phyloP scores from a whole-genome alignment of 495 filamentous ascomycete genomes.

The Geoglossum glabrum region DNA sequence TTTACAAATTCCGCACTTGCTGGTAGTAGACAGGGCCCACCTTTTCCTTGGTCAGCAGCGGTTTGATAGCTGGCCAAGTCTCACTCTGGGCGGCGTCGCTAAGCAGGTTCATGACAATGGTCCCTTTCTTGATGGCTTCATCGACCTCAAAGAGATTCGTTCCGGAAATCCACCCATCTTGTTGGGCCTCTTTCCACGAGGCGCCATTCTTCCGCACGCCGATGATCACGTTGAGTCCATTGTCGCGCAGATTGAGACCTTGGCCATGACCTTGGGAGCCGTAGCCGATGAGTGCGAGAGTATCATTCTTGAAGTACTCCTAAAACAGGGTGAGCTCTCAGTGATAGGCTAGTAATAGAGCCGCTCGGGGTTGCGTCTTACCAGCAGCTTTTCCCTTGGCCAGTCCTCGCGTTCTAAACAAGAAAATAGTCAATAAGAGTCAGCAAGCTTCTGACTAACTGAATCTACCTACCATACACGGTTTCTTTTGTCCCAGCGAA shows the following conservation, averaged over 20 bases:
- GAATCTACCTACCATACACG: slow-evolving; percentile 51
- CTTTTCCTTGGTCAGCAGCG: slow-evolving; percentile 94
- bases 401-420: slow-evolving; percentile 80
- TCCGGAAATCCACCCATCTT: slow-evolving; percentile 95
- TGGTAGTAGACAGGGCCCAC: slow-evolving; percentile 21
- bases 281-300: slow-evolving; percentile 96
- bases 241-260: slow-evolving; percentile 97
- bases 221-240: slow-evolving; percentile 95
- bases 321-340: slow-evolving; percentile 19
- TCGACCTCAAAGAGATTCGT: slow-evolving; percentile 96
- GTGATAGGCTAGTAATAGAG: not conserved
- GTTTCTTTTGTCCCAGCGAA: slow-evolving; percentile 85
- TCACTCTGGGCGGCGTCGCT: slow-evolving; percentile 92
- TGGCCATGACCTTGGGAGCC: slow-evolving; percentile 97
- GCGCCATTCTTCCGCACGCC: slow-evolving; percentile 95
- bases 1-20: not conserved
- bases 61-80: slow-evolving; percentile 97
- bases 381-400: slow-evolving; percentile 90
- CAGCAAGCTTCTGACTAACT: not conserved
- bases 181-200: slow-evolving; percentile 90
- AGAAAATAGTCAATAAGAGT: slow-evolving; percentile 4
- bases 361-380: slow-evolving; percentile 20
- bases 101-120: slow-evolving; percentile 97
- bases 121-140: slow-evolving; percentile 82
- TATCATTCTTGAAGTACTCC: slow-evolving; percentile 99